These are phyloP conservation scores for Obba rivulosa DNA, from an alignment of 768 basidiomycete genomes.

Conservation along the genomic window DNA sequence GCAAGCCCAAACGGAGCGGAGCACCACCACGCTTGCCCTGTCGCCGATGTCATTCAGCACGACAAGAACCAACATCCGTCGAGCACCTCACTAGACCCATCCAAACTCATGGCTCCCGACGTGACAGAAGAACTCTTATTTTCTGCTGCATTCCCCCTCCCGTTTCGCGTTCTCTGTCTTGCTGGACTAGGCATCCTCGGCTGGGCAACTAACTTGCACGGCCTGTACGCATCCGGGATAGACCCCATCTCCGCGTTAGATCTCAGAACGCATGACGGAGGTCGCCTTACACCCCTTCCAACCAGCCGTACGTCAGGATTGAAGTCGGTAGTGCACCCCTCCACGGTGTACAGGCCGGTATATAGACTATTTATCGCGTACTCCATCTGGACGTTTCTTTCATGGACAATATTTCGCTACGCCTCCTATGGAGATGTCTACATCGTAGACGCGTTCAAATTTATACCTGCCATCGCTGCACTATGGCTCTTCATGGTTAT, in stretches of 20 bases:
- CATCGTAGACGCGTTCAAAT: conserved; percentile 71
- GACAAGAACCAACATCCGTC: too few relatives aligned
- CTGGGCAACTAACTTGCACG: conserved; percentile 93
- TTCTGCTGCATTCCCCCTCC: conserved; percentile 72
- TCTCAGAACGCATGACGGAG: conserved; percentile 26
- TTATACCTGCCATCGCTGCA: conserved; percentile 65
- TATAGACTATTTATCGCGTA: conserved; percentile 69
- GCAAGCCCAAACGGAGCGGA: too few relatives aligned
- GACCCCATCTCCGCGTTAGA: conserved; percentile 73
- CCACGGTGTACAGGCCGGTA: conserved; percentile 47
- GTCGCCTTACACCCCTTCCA: conserved; percentile 19
- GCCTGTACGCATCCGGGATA: conserved; percentile 66
- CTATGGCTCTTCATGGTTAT: conserved; percentile 52
- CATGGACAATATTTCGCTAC: conserved; percentile 66
- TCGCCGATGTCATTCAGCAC: too few relatives aligned
- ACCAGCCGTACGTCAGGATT: conserved; percentile 20
- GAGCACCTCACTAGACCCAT: too few relatives aligned
- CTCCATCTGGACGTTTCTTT: conserved; percentile 49
- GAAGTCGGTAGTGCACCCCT: conserved; percentile 32
- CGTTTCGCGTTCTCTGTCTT: conserved; percentile 84
- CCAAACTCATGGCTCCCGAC: conserved; percentile 25
- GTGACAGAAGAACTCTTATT: conserved; percentile 38
- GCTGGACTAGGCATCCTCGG: conserved; percentile 75
- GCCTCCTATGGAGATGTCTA: conserved; percentile 50
- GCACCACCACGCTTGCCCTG: too few relatives aligned